A percentile compares a stretch with the other conserved stretches of the same genome.
phyloP scores from a whole-genome alignment of 257 asterid genomes.

The Verbascum thapsus region DNA sequence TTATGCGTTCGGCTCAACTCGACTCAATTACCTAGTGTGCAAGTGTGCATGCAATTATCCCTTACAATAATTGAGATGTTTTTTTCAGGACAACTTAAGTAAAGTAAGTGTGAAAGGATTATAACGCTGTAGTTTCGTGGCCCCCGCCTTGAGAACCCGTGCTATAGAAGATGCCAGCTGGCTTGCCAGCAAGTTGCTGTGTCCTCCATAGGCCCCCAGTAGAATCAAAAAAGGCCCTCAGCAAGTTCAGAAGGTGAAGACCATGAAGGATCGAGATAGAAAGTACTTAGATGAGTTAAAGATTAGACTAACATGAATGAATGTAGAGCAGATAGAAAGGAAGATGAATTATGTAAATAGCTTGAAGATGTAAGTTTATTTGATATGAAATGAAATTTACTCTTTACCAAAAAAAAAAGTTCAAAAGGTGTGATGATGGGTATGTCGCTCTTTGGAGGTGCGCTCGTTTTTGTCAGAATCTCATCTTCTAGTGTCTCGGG shows the following conservation, averaged over 20 bases:
- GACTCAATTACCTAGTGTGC: no score
- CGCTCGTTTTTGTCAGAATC: constrained; percentile 74
- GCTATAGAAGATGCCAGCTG: constrained; percentile 88
- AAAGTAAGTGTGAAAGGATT: neutral
- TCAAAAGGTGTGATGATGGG: constrained; percentile 59
- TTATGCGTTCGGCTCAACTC: no score
- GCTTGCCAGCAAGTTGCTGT: constrained; percentile 82
- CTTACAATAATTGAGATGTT: no score
- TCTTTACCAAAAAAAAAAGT: no score
- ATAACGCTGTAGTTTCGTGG: constrained; percentile 81
- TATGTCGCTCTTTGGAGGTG: constrained; percentile 73
- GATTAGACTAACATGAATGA: no score
- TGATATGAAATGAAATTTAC: no score
- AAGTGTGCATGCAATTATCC: no score
- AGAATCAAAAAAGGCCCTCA: constrained; percentile 81
- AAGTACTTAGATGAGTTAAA: no score
- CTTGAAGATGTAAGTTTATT: no score
- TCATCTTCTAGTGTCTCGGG: constrained; percentile 71
- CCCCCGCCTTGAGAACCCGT: constrained; percentile 92
- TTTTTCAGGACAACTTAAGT: neutral
- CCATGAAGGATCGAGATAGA: no score
- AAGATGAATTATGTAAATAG: no score
- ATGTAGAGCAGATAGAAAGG: no score
- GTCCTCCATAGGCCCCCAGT: constrained; percentile 89
- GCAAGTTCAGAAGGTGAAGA: constrained; percentile 62